phyloP scores from a whole-genome alignment of 2,329 filamentous ascomycete genomes.

The Biscogniauxia sp. region DNA sequence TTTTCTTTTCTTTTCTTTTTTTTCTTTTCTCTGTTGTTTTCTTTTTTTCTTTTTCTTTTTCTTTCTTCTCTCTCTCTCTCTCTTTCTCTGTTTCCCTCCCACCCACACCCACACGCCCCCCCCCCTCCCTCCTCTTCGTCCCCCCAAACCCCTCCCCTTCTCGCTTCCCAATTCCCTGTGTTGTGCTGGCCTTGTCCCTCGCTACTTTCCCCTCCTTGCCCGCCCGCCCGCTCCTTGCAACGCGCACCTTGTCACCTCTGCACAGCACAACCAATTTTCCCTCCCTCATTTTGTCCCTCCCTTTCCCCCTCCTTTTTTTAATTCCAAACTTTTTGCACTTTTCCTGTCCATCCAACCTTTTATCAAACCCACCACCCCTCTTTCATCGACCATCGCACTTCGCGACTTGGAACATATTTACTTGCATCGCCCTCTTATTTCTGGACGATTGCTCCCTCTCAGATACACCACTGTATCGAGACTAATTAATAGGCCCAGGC shows the following conservation, averaged over 20 bases:
- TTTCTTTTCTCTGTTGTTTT: not conserved
- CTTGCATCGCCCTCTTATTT: slow-evolving; percentile 27
- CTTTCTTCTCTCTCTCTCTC: slow-evolving; percentile 7
- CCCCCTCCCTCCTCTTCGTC: slow-evolving; percentile 1
- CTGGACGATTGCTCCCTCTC: slow-evolving; percentile 31
- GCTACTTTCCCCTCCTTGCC: not conserved
- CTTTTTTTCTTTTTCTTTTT: slow-evolving; percentile 5
- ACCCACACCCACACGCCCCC: slow-evolving; percentile 3
- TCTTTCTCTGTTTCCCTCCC: not conserved
- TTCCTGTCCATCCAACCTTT: slow-evolving; percentile 22
- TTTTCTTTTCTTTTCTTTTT: not conserved
- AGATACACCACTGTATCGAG: slow-evolving; percentile 31
- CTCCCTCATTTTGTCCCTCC: slow-evolving; percentile 31
- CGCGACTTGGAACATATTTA: slow-evolving; percentile 17
- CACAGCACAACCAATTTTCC: slow-evolving; percentile 25
- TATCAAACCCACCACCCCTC: slow-evolving; percentile 30
- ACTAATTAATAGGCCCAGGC: slow-evolving; percentile 31
- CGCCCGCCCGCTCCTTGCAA: slow-evolving; percentile 8
- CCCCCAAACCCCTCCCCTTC: slow-evolving; percentile 5
- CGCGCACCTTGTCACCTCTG: slow-evolving; percentile 10
- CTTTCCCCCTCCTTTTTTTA: slow-evolving; percentile 32
- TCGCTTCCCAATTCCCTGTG: slow-evolving; percentile 4
- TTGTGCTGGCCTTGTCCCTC: not conserved
- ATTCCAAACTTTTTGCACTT: slow-evolving; percentile 22
- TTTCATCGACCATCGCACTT: slow-evolving; percentile 24